Conservation (phyloP, 805 yeast genomes). For the Yarrowia sp. region DNA sequence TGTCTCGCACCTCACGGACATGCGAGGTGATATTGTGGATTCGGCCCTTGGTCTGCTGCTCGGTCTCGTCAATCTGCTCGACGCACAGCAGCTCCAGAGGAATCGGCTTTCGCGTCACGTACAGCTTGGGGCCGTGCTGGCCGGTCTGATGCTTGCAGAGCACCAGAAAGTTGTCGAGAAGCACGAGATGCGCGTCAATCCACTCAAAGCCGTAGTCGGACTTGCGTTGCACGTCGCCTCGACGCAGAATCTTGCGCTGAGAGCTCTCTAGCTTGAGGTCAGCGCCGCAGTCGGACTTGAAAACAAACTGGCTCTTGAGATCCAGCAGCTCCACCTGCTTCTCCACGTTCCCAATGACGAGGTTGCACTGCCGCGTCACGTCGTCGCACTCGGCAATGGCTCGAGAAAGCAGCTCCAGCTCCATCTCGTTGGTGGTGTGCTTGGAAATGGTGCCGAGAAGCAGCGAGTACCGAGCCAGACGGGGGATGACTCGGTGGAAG, state of each 20-base stretch:
- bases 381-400: conserved; percentile 55
- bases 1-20: conserved; percentile 28
- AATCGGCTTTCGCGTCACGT: conserved; percentile 41
- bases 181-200: conserved; percentile 49
- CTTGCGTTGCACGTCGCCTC: conserved; percentile 59
- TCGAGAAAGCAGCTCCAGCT: conserved; percentile 49
- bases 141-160: conserved; percentile 42
- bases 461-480: conserved; percentile 57
- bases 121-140: conserved; percentile 37
- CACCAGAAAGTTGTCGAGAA: conserved; percentile 66
- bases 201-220: conserved; percentile 66
- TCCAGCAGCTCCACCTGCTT: conserved; percentile 54
- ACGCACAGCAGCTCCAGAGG: conserved; percentile 57
- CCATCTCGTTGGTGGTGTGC: conserved; percentile 50
- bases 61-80: conserved; percentile 36
- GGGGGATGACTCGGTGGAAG: conserved; percentile 55
- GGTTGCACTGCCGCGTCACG: conserved; percentile 60
- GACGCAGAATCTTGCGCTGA: conserved; percentile 53
- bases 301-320: conserved; percentile 52
- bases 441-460: conserved; percentile 60
- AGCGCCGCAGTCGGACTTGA: conserved; percentile 50
- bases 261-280: conserved; percentile 54
- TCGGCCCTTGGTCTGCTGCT: conserved; percentile 28
- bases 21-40: conserved; percentile 34
- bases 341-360: conserved; percentile 59